Evolutionary conservation across 1,284 basidiomycete species (phyloP).

Genomic region (Limonomyces culmigenus): DNA sequence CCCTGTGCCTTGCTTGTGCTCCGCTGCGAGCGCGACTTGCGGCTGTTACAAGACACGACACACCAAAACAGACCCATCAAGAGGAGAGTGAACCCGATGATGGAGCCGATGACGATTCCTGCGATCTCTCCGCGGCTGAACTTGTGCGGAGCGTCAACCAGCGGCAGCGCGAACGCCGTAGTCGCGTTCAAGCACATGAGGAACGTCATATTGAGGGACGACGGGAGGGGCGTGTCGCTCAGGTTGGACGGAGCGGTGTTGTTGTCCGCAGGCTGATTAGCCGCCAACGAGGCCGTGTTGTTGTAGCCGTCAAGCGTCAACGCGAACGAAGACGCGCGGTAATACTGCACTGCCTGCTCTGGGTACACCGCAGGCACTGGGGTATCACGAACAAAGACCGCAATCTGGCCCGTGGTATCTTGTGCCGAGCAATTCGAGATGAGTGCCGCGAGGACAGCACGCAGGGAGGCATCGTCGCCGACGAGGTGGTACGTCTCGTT

Average conservation of each 20-base stretch:
- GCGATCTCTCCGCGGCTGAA: too few relatives aligned
- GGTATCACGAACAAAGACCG: neutral
- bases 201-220: slow-evolving; percentile 13
- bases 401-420: neutral
- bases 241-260: neutral
- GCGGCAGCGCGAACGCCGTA: slow-evolving; percentile 10
- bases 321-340: slow-evolving; percentile 6
- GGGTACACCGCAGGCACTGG: neutral
- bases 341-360: slow-evolving; percentile 8
- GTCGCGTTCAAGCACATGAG: slow-evolving; percentile 14
- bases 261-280: slow-evolving; percentile 8
- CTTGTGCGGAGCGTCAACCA: slow-evolving; percentile 1
- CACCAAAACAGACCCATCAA: too few relatives aligned
- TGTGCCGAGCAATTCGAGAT: neutral
- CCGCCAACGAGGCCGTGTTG: slow-evolving; percentile 9
- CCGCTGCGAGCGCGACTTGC: too few relatives aligned
- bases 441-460: neutral
- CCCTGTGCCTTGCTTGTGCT: too few relatives aligned
- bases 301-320: slow-evolving; percentile 15
- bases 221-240: slow-evolving; percentile 12
- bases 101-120: too few relatives aligned
- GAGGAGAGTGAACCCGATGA: too few relatives aligned
- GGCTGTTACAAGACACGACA: too few relatives aligned
- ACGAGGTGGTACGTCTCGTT: neutral
- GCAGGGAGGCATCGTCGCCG: neutral